These are phyloP conservation scores for Crithidia expoeki DNA, from an alignment of 208 protist genomes.

Conservation along the genomic window DNA sequence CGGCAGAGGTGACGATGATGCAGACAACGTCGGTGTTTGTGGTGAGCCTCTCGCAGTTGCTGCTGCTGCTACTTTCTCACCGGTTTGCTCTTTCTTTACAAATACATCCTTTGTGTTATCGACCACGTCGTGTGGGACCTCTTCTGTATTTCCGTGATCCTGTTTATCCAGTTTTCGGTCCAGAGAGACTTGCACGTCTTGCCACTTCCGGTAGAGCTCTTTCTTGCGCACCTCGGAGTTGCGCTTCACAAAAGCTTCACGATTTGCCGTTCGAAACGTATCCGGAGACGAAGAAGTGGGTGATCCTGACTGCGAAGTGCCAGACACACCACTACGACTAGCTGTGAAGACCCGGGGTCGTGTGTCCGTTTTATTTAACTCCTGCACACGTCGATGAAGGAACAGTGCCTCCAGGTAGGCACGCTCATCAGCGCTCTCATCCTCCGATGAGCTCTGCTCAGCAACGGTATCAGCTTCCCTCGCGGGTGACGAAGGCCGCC, in stretches of 20 bases:
- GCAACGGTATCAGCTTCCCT: too few relatives aligned
- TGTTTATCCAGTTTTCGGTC: background rate
- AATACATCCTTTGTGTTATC: too few relatives aligned
- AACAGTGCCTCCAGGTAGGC: slow-evolving; percentile 32
- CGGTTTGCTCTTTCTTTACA: too few relatives aligned
- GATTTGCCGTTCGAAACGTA: background rate
- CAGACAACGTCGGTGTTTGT: background rate
- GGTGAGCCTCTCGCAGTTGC: background rate
- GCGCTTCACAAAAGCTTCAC: background rate
- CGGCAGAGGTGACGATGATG: background rate
- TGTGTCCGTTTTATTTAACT: background rate
- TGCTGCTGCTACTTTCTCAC: slow-evolving; percentile 7
- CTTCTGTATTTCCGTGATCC: background rate
- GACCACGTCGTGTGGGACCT: too few relatives aligned
- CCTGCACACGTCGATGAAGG: slow-evolving; percentile 29
- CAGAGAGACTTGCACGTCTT: slow-evolving; percentile 12
- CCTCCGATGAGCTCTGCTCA: too few relatives aligned
- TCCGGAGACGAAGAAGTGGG: background rate
- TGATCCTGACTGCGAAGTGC: background rate
- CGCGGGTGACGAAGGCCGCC: background rate
- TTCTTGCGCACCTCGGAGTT: slow-evolving; percentile 1
- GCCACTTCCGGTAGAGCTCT: slow-evolving; percentile 3
- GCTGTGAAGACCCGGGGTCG: too few relatives aligned
- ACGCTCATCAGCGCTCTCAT: slow-evolving; percentile 14
- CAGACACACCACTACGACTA: background rate